A percentile compares a stretch with the other conserved stretches of the same genome.
phyloP scores from a whole-genome alignment of 1,284 basidiomycete species.

The Inonotus hispidus region DNA sequence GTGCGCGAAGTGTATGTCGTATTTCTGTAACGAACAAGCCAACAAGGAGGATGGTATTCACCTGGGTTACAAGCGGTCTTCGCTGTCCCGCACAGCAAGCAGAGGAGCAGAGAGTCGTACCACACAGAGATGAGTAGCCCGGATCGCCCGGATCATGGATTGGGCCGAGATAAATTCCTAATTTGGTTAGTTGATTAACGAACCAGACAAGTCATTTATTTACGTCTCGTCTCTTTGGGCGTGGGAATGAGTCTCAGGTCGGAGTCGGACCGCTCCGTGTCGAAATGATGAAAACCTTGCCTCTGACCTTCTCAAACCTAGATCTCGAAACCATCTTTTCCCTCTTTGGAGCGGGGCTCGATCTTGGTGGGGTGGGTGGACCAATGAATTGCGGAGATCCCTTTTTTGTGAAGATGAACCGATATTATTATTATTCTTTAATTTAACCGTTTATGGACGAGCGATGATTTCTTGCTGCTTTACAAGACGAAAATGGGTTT shows the following conservation, averaged over 20 bases:
- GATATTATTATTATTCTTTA: background rate
- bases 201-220: background rate
- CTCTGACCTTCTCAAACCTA: background rate
- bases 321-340: background rate
- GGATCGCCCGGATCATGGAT: background rate
- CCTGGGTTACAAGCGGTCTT: background rate
- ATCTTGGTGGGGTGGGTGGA: background rate
- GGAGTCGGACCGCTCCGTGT: background rate
- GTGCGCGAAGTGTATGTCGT: background rate
- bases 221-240: background rate
- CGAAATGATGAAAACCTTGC: background rate
- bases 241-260: background rate
- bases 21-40: background rate
- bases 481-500: background rate
- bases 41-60: background rate
- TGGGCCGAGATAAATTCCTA: background rate
- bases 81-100: background rate
- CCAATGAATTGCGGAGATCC: background rate
- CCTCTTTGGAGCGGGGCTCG: background rate
- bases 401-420: too few species aligned
- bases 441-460: background rate
- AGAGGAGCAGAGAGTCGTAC: background rate
- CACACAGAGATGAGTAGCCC: background rate
- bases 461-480: background rate
- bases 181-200: background rate